Conservation (phyloP, 305 asterid species). For the Fraxinus platypoda region DNA sequence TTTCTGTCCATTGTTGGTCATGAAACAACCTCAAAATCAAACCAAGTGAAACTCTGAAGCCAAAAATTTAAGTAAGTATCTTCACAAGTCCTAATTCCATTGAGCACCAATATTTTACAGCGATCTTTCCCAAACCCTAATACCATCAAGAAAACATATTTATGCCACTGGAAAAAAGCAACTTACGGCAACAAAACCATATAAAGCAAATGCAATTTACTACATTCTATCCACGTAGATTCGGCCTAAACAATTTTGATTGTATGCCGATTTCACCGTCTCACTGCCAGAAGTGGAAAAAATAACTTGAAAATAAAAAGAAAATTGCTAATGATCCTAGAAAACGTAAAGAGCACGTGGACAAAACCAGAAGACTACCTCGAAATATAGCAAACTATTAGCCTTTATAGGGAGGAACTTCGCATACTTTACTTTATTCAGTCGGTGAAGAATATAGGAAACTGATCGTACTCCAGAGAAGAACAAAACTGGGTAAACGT, state of each 20-base stretch:
- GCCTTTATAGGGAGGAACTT: neutral
- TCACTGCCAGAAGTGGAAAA: neutral
- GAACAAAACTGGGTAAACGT: neutral
- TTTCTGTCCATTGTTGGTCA: slow-evolving; percentile 19
- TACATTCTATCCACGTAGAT: neutral
- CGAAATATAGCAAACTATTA: slow-evolving; percentile 10
- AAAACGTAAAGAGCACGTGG: neutral
- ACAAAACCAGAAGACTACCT: slow-evolving; percentile 2
- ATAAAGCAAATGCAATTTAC: slow-evolving; percentile 13
- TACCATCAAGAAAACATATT: neutral
- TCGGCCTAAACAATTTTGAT: neutral
- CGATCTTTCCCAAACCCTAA: neutral
- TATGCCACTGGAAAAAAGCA: neutral
- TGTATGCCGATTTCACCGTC: slow-evolving; percentile 1
- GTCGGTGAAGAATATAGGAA: neutral
- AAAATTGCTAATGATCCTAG: neutral
- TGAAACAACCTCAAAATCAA: neutral
- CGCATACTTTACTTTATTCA: neutral
- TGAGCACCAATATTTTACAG: neutral
- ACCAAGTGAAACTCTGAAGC: slow-evolving; percentile 4
- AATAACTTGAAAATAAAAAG: neutral
- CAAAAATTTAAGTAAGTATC: neutral
- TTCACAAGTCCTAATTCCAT: neutral
- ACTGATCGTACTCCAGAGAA: neutral
- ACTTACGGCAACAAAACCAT: neutral